These are phyloP conservation scores for Arthrobotrys iridis DNA, from an alignment of 2,329 filamentous ascomycete species.

Conservation along the genomic window DNA sequence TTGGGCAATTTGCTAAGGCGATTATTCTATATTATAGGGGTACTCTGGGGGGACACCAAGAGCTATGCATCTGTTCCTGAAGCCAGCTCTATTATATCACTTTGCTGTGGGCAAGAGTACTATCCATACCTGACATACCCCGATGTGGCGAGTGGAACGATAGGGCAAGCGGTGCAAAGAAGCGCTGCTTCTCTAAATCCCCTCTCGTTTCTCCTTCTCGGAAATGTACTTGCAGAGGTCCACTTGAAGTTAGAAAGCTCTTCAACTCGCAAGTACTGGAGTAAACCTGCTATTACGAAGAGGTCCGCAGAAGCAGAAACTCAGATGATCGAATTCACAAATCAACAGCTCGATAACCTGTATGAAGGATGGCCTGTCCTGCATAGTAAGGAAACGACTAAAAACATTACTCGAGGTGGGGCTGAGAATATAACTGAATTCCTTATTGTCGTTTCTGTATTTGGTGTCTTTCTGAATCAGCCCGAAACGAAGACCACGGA, in stretches of 20 bases:
- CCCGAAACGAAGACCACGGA: conserved; percentile 28
- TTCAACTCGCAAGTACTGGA: conserved; percentile 20
- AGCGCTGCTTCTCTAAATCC: conserved; percentile 48
- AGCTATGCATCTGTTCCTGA: conserved; percentile 70
- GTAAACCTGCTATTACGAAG: conserved; percentile 33
- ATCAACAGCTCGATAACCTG: conserved; percentile 31
- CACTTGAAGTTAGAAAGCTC: background rate
- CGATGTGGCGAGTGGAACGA: conserved; percentile 59
- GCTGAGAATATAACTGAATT: conserved; percentile 19
- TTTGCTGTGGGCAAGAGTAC: conserved; percentile 75
- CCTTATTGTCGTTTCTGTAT: conserved; percentile 31
- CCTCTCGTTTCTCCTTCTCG: conserved; percentile 47
- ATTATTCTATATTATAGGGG: conserved; percentile 55
- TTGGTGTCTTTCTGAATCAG: conserved; percentile 44
- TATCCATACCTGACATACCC: conserved; percentile 71
- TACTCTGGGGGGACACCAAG: conserved; percentile 23
- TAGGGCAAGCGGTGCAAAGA: conserved; percentile 38
- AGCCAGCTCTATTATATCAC: conserved; percentile 72
- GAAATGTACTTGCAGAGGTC: conserved; percentile 38
- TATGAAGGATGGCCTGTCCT: conserved; percentile 27
- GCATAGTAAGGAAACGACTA: background rate
- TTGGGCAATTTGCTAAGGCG: background rate
- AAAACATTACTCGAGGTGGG: conserved; percentile 8
- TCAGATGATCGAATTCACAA: conserved; percentile 44
- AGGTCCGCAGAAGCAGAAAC: conserved; percentile 35